phyloP scores from a whole-genome alignment of 768 basidiomycete species.

The Kwoniella bestiolae region DNA sequence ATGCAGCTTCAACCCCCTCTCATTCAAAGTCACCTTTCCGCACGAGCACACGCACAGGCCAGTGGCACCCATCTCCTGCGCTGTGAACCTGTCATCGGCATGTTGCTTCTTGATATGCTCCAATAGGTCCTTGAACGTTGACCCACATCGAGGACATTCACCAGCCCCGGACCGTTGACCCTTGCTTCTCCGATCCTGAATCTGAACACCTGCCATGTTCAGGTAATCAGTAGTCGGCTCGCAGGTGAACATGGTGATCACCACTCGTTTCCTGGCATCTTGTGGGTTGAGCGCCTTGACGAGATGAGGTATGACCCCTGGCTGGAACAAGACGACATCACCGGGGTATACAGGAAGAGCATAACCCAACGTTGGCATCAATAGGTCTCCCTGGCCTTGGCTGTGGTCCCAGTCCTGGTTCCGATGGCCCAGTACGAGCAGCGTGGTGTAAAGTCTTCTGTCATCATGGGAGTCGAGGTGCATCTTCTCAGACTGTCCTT shows the following conservation, averaged over 20 bases:
- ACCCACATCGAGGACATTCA: background rate
- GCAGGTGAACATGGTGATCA: constrained; percentile 12
- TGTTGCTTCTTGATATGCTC: constrained; percentile 10
- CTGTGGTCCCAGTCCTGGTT: background rate
- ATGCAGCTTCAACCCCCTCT: background rate
- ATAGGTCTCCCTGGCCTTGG: constrained; percentile 3
- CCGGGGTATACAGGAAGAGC: constrained; percentile 12
- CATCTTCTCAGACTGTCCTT: constrained; percentile 19
- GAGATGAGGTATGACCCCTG: constrained; percentile 10
- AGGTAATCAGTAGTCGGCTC: background rate
- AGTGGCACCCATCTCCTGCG: background rate
- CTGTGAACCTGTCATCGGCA: constrained; percentile 2
- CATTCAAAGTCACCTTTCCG: background rate
- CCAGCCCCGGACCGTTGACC: background rate
- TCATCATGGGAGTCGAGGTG: constrained; percentile 10
- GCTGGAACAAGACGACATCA: constrained; percentile 23
- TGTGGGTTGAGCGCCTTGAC: constrained; percentile 1
- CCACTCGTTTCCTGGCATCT: constrained; percentile 10
- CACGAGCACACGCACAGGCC: background rate
- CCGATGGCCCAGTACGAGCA: background rate
- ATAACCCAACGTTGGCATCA: constrained; percentile 9
- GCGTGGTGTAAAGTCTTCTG: constrained; percentile 7
- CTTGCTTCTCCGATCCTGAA: background rate
- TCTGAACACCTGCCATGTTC: background rate
- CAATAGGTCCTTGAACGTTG: background rate